Percentiles rank a stretch among this genome's conserved stretches.
These are phyloP conservation scores for Cenchrus purpureus DNA, from an alignment of 176 grass and related monocot genomes.

Conservation along the genomic window DNA sequence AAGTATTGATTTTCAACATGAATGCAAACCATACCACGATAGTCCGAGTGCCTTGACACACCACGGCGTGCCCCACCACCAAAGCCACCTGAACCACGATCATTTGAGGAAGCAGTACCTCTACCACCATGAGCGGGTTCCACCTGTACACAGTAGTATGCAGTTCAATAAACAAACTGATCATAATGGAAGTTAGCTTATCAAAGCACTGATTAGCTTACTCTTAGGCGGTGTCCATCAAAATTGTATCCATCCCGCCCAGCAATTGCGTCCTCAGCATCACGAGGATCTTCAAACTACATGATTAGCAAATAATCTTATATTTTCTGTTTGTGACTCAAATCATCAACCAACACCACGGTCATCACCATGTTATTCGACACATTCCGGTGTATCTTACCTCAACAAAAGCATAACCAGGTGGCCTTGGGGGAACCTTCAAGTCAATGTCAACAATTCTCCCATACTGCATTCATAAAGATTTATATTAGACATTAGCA, in stretches of 20 bases:
- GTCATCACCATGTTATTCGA: not conserved
- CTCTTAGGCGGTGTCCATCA: slow-evolving; percentile 85
- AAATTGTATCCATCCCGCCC: slow-evolving; percentile 93
- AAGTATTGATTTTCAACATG: slow-evolving; percentile 18
- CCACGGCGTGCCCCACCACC: slow-evolving; percentile 64
- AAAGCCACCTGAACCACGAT: slow-evolving; percentile 52
- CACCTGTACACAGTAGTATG: slow-evolving; percentile 54
- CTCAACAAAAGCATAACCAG: slow-evolving; percentile 99
- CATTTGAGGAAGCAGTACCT: slow-evolving; percentile 62
- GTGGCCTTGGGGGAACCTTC: slow-evolving; percentile 92
- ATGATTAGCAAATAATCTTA: slow-evolving; percentile 21
- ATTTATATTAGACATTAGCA: not conserved
- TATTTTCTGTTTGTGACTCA: not conserved
- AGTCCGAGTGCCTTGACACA: slow-evolving; percentile 88
- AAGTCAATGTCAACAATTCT: slow-evolving; percentile 93
- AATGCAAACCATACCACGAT: slow-evolving; percentile 63
- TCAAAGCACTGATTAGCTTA: slow-evolving; percentile 31
- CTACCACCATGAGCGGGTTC: slow-evolving; percentile 94
- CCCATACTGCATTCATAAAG: slow-evolving; percentile 67
- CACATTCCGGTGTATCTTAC: slow-evolving; percentile 38
- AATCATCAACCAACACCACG: not conserved
- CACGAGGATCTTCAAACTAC: slow-evolving; percentile 94
- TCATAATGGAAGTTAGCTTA: not conserved
- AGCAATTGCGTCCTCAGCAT: slow-evolving; percentile 89
- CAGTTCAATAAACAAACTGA: slow-evolving; percentile 13